Evolutionary conservation across 768 basidiomycete genomes (phyloP).

Genomic region (Trametes cubensis): DNA sequence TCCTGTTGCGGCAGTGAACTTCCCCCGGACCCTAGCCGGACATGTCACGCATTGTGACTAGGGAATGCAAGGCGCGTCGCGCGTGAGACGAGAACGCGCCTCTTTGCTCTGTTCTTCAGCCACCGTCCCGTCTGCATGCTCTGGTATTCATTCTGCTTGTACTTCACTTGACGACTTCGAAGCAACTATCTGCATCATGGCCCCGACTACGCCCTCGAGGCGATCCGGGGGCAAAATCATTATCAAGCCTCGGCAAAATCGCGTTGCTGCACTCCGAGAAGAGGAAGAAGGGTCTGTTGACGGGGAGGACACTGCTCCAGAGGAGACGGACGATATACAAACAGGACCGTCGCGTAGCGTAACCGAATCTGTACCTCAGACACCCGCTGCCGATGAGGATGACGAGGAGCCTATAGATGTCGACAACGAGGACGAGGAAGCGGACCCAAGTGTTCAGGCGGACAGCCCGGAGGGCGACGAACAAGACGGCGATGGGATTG

Average conservation of each 20-base stretch:
- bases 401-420: conserved; percentile 24
- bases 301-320: conserved; percentile 33
- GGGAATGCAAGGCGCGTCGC: background rate
- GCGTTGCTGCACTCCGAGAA: conserved; percentile 5
- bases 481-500: conserved; percentile 34
- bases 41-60: too few relatives aligned
- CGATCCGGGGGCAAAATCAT: conserved; percentile 40
- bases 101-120: too few relatives aligned
- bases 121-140: background rate
- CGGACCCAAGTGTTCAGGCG: conserved; percentile 37
- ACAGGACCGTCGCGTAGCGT: conserved; percentile 10
- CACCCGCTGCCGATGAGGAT: conserved; percentile 22
- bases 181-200: conserved; percentile 4
- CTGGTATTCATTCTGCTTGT: background rate
- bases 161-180: background rate
- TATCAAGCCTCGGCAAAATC: conserved; percentile 41
- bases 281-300: conserved; percentile 21
- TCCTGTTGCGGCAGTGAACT: too few relatives aligned
- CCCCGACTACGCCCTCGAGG: conserved; percentile 19
- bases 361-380: conserved; percentile 10
- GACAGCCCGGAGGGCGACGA: conserved; percentile 36
- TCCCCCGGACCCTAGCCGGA: too few relatives aligned
- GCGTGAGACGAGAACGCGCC: background rate
- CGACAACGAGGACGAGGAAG: conserved; percentile 34
- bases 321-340: conserved; percentile 28